These are phyloP conservation scores for Didymella lethalis DNA, from an alignment of 2,329 filamentous ascomycete genomes.

Conservation along the genomic window DNA sequence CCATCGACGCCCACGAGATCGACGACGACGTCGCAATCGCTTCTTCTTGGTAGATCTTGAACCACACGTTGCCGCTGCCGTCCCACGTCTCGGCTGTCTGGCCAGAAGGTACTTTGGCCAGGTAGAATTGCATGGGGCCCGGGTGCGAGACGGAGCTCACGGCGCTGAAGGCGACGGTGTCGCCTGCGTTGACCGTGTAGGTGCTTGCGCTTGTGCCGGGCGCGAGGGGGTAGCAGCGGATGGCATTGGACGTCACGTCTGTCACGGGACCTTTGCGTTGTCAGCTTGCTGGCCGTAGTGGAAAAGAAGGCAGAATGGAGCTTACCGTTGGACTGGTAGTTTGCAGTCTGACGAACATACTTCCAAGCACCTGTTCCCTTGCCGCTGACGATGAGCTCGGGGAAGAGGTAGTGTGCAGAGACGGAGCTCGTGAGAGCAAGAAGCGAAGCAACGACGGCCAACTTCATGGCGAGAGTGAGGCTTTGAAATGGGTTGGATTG, in stretches of 20 bases:
- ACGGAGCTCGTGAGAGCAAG: conserved; percentile 34
- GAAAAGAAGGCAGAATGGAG: neutral
- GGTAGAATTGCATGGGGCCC: conserved; percentile 49
- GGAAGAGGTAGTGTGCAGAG: conserved; percentile 47
- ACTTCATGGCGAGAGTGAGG: conserved; percentile 36
- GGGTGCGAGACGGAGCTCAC: conserved; percentile 40
- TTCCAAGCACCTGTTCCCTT: conserved; percentile 39
- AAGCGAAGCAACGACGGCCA: conserved; percentile 28
- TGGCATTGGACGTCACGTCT: conserved; percentile 30
- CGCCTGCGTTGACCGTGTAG: conserved; percentile 35
- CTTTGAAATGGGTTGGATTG: neutral
- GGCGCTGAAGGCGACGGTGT: conserved; percentile 44
- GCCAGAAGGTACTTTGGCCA: conserved; percentile 48
- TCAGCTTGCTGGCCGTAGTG: neutral
- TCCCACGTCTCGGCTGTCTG: conserved; percentile 44
- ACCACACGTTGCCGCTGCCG: conserved; percentile 48
- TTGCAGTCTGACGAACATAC: conserved; percentile 45
- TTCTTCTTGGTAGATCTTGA: conserved; percentile 40
- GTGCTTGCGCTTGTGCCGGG: conserved; percentile 26
- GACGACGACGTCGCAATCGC: conserved; percentile 15
- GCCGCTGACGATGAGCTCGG: conserved; percentile 37
- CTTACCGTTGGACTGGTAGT: conserved; percentile 47
- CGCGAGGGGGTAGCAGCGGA: conserved; percentile 43
- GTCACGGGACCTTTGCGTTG: conserved; percentile 27
- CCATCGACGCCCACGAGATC: conserved; percentile 3